Base-by-base conservation (phyloP, 768 basidiomycete species). In the Lactarius evosmus region DNA sequence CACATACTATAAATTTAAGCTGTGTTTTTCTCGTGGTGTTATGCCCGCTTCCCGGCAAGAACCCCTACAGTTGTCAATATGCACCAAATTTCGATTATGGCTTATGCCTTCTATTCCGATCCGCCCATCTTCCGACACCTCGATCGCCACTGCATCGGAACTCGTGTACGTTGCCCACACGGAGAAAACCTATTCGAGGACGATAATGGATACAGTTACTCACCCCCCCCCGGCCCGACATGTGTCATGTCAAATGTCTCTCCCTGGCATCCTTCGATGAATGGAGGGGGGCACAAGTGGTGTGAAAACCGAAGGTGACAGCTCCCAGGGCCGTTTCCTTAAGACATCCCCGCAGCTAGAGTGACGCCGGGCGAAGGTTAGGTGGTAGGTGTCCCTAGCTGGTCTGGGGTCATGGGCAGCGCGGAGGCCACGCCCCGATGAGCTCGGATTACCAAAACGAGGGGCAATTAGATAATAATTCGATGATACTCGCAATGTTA, bases 141-240 rank as follows among this genome's bases (percentile, higher is more conserved):
- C 52, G 63, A 64, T 64, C 58, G 29, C 63, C 63, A 60, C 63
- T 40, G 58, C 63, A 60, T 64, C 58, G 63, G 58, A 16, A 41
- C 50, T 52, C 16, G 52, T 46, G 19, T 36, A 58, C 40, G 55
- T 56, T 38, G 16, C 29, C 55, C 34, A 49, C 34, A 49, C 22
- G 22, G 25, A 30, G 51, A 8, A 17, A 11, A 33, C 16, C 34
- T n/a, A 29, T 44, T 58, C 25, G 17, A 44, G 40, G 52, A 58
- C 30, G 40, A 50, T 56, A 25, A 49, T 34, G 8, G 51, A 52
- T 40, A 44, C 41, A 32, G 29, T 41, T 34, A 7, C 30, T 50
- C 46, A 32, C 30, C 14, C 25, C 44, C 41, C 22, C 36, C 41
- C 38, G 62, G 52, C 6, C 52, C 27, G 52, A 59, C 62, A 49